These are phyloP conservation scores for Fusarium transvaalense DNA, from an alignment of 2,329 filamentous ascomycete species.

Conservation along the genomic window DNA sequence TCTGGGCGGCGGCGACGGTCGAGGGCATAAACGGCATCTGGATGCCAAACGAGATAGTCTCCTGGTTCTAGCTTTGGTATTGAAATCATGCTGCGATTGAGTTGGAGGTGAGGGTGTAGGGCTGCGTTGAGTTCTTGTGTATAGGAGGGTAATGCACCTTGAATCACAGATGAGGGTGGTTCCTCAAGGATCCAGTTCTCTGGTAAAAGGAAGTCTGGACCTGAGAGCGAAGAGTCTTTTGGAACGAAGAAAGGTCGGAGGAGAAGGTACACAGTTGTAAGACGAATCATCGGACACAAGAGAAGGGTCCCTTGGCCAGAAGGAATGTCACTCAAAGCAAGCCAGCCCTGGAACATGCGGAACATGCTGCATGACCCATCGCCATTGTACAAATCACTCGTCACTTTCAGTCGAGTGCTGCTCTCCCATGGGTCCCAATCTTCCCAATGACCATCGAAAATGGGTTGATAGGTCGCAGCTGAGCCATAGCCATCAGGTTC, in stretches of 20 bases:
- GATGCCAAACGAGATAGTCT: conserved; percentile 82
- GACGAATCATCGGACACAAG: conserved; percentile 77
- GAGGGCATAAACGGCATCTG: conserved; percentile 77
- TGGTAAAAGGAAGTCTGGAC: conserved; percentile 56
- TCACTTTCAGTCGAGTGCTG: conserved; percentile 71
- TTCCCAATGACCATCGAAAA: conserved; percentile 79
- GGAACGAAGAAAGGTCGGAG: conserved; percentile 78
- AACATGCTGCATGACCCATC: conserved; percentile 80
- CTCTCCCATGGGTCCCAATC: conserved; percentile 81
- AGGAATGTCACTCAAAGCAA: conserved; percentile 73
- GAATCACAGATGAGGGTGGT: conserved; percentile 65
- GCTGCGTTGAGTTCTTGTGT: conserved; percentile 74
- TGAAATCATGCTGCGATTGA: conserved; percentile 74
- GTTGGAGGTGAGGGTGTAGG: conserved; percentile 77
- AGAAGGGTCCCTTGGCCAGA: conserved; percentile 77
- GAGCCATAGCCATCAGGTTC: conserved; percentile 71
- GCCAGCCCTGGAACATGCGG: conserved; percentile 83
- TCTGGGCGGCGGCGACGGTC: conserved; percentile 59
- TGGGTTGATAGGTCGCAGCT: conserved; percentile 71
- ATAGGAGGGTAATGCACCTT: conserved; percentile 75
- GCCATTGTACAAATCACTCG: conserved; percentile 78
- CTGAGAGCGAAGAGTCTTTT: conserved; percentile 54
- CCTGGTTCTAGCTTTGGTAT: conserved; percentile 77
- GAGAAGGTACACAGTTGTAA: conserved; percentile 80
- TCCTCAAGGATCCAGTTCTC: conserved; percentile 68